Evolutionary conservation across 208 protist species (phyloP), one percentile per base, ranked within the genome.

Genomic region (Tritrichomonas foetus): DNA sequence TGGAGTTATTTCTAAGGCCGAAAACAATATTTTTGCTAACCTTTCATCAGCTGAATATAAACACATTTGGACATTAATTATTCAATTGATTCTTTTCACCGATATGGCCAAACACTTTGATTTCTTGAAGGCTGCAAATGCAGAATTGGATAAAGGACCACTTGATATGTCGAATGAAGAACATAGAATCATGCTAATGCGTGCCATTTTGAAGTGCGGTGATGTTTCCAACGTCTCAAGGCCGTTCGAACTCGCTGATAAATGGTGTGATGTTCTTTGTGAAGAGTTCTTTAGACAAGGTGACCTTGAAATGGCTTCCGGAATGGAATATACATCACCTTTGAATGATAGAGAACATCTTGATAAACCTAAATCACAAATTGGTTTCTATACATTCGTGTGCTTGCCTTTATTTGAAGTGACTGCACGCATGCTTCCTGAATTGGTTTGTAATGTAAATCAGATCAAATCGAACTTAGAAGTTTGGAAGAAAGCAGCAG

Each of bases 31-130:
- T 33, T 53, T 96, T 33, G 22, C 93, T 95, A 25, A 39, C 82
- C 5, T 36, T 36, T 44, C 13, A 3, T 30, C 33, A 49, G 93
- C 55, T 25, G 93, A 95, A 84, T 96, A 94, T 66, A 57, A 66
- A 5, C 39, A 94, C 14, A n/a, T 96, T 2, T 95, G 95, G n/a
- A 69, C 94, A n/a, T 57, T 93, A 30, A 93, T 96, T n/a, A 93
- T 96, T 61, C 53, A 94, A 11, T 64, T 94, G 50, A 95, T 96
- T 33, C 93, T 96, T 0, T 74, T 94, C 0, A 96, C 96, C 0
- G 95, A 96, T 20, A 78, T 78, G 69, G 25, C 69, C 2, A 36
- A 47, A 5, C 69, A 78, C 25, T 78, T 78, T 20, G 69, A 78
- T 1, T 44, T 78, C 8, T 20, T 78, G 25, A 78, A 78, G 36